A percentile compares a stretch with the other conserved stretches of the same genome.
Conservation (phyloP, 306 rosid genomes). For the Echinosophora koreensis region DNA sequence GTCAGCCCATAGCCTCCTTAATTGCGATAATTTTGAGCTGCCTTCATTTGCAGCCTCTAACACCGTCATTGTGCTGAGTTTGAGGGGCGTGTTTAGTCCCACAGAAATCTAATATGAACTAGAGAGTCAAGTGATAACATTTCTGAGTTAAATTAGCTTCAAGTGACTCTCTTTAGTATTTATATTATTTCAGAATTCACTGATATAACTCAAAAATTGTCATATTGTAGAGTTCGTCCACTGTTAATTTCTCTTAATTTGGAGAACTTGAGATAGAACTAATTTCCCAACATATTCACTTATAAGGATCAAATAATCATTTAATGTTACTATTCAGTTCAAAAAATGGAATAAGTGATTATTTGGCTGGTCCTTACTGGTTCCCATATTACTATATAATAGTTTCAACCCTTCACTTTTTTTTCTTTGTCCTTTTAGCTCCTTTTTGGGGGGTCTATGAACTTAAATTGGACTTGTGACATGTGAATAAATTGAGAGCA, state of each 20-base stretch:
- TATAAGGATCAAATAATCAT: no score
- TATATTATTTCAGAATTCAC: background rate
- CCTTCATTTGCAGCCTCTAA: no score
- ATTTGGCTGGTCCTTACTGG: background rate
- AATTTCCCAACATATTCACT: no score
- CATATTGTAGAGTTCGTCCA: background rate
- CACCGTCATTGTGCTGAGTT: no score
- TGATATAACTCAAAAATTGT: background rate
- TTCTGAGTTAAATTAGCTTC: background rate
- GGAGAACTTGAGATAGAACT: background rate
- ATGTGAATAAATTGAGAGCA: background rate
- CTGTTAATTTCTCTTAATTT: background rate
- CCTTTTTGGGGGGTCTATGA: background rate
- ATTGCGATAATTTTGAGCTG: no score
- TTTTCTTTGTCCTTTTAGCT: background rate
- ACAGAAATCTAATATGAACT: no score
- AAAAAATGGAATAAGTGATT: no score
- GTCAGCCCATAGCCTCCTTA: no score
- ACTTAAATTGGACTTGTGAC: background rate
- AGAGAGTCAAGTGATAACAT: no score
- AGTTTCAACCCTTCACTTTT: background rate
- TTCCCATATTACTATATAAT: background rate
- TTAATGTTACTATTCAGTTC: no score
- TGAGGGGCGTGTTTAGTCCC: no score
- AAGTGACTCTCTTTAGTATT: background rate